Conservation (phyloP, 371 early-diverging fungal species). For the Thermomucor indicae-seudaticae region DNA sequence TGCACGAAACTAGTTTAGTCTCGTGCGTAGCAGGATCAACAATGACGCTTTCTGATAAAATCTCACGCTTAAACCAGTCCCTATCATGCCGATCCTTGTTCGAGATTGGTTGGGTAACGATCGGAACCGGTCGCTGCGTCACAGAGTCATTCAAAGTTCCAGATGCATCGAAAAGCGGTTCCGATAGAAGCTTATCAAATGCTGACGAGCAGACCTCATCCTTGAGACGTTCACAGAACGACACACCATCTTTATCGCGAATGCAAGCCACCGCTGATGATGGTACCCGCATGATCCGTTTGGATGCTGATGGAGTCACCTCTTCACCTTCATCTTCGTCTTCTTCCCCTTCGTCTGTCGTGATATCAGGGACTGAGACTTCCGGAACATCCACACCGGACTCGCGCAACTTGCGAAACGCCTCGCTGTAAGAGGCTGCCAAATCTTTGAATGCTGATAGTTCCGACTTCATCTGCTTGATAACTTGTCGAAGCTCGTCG, state of each 20-base stretch:
- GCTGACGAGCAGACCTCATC: constrained; percentile 49
- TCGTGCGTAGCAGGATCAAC: constrained; percentile 1
- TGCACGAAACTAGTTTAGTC: constrained; percentile 9
- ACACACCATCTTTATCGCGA: constrained; percentile 42
- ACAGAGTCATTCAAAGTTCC: constrained; percentile 32
- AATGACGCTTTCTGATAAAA: constrained; percentile 8
- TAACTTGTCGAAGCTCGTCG: constrained; percentile 11
- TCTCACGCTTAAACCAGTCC: background rate
- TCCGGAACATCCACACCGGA: constrained; percentile 5
- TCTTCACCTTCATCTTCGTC: constrained; percentile 1
- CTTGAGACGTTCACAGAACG: constrained; percentile 41
- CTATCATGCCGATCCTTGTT: too few relatives aligned
- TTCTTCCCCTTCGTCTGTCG: background rate
- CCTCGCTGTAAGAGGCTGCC: background rate
- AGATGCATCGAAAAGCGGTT: constrained; percentile 39
- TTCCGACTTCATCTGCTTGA: constrained; percentile 29
- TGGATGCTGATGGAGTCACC: background rate
- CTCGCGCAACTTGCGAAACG: background rate
- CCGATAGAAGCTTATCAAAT: constrained; percentile 36
- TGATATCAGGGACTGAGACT: constrained; percentile 3
- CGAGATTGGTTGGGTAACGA: too few relatives aligned
- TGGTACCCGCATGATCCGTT: constrained; percentile 11
- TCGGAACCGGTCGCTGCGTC: constrained; percentile 35
- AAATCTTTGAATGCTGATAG: constrained; percentile 9
- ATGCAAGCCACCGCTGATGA: constrained; percentile 36